Evolutionary conservation across 768 basidiomycete species (phyloP).

Genomic region (Termitomyces sp.): DNA sequence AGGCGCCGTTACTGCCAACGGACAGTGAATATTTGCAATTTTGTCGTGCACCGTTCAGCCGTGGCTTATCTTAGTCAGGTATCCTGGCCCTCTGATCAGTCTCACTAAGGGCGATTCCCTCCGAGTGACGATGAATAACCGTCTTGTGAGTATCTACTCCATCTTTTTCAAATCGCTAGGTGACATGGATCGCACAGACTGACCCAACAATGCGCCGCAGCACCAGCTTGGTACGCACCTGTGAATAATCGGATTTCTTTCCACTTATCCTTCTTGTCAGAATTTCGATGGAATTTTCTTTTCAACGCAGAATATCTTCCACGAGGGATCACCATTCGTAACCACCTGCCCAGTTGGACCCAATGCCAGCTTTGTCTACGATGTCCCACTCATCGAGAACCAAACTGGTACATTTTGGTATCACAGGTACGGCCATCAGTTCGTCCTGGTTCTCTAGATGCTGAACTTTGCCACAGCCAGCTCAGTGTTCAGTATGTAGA

Average conservation of each 20-base stretch:
- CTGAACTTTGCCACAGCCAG: conserved; percentile 5
- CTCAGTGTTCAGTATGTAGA: conserved; percentile 18
- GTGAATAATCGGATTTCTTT: not conserved
- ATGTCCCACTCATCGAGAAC: conserved; percentile 18
- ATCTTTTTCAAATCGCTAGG: not conserved
- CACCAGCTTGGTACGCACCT: conserved; percentile 9
- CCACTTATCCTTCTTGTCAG: not conserved
- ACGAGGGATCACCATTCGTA: conserved; percentile 20
- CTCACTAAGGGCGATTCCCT: conserved; percentile 14
- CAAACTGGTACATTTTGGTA: conserved; percentile 30
- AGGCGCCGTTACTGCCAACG: conserved; percentile 8
- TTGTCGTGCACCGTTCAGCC: not conserved
- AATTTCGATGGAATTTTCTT: conserved; percentile 21
- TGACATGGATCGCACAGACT: conserved; percentile 4
- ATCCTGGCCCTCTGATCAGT: conserved; percentile 10
- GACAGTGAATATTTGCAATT: conserved; percentile 1
- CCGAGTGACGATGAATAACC: conserved; percentile 10
- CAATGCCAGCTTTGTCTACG: conserved; percentile 21
- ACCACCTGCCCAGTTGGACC: conserved; percentile 24
- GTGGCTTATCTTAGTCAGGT: not conserved
- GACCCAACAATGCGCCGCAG: conserved; percentile 19
- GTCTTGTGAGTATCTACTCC: conserved; percentile 2
- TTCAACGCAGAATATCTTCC: conserved; percentile 15
- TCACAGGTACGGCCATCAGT: conserved; percentile 12
- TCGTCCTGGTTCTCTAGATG: not conserved